Conservation (phyloP, 2,329 filamentous ascomycete genomes). For the Emmonsia crescens region DNA sequence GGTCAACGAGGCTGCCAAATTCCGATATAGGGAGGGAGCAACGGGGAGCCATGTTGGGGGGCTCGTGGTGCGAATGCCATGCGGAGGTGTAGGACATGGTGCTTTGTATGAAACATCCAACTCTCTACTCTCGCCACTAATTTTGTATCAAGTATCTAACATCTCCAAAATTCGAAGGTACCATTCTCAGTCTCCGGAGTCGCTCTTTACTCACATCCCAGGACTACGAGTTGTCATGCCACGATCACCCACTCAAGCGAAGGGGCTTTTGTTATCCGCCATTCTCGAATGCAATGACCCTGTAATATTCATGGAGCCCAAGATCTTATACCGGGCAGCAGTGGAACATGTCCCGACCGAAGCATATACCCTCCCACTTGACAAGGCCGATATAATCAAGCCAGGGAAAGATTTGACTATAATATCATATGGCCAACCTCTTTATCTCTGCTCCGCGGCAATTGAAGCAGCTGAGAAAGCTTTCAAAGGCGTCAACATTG, state of each 20-base stretch:
- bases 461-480: constrained; percentile 66
- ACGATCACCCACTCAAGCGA: constrained; percentile 75
- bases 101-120: constrained; percentile 45
- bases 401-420: constrained; percentile 70
- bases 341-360: constrained; percentile 81
- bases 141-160: constrained; percentile 1
- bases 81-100: constrained; percentile 80
- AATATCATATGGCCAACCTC: constrained; percentile 77
- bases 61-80: constrained; percentile 81
- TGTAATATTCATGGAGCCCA: constrained; percentile 87
- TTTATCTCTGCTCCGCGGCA: constrained; percentile 72
- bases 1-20: constrained; percentile 86
- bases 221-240: constrained; percentile 79
- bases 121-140: not conserved
- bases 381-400: constrained; percentile 75
- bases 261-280: constrained; percentile 67
- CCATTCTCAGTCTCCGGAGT: constrained; percentile 82
- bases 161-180: constrained; percentile 36
- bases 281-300: constrained; percentile 72
- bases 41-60: constrained; percentile 63
- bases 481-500: constrained; percentile 57
- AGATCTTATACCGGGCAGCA: constrained; percentile 81
- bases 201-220: constrained; percentile 78
- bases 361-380: constrained; percentile 71
- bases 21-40: constrained; percentile 60